Percentiles rank a stretch among this genome's conserved stretches.
Conservation (phyloP, 208 protist species). For the Acanthamoeba culbertsoni region DNA sequence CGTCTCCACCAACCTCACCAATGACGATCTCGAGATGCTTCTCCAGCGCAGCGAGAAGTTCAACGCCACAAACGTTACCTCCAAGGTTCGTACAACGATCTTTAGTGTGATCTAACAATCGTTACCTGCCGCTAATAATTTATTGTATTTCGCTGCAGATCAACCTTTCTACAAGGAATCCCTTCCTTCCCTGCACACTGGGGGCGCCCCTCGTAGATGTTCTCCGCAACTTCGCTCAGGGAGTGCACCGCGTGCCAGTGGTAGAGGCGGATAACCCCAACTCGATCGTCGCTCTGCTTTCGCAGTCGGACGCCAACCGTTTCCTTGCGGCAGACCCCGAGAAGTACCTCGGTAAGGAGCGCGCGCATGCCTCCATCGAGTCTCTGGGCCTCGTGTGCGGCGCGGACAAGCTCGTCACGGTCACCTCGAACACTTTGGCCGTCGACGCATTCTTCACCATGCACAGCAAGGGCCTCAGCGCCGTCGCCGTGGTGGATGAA, state of each 20-base stretch:
- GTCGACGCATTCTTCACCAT: slow-evolving; percentile 54
- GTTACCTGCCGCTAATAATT: not conserved
- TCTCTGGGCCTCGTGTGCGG: slow-evolving; percentile 4
- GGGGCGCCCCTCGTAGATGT: slow-evolving; percentile 19
- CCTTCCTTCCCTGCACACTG: slow-evolving; percentile 37
- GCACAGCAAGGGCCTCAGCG: slow-evolving; percentile 14
- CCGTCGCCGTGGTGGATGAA: not conserved
- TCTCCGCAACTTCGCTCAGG: not conserved
- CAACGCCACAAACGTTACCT: not conserved
- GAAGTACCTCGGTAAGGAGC: not conserved
- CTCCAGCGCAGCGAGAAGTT: not conserved
- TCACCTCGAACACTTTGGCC: not conserved
- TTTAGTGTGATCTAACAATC: not conserved
- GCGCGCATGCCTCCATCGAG: not conserved
- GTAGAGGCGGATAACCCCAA: not conserved
- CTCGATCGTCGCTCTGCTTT: not conserved
- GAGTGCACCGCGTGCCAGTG: slow-evolving; percentile 10
- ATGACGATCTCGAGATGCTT: slow-evolving; percentile 37
- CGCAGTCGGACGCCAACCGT: slow-evolving; percentile 37
- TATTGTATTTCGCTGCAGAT: too few relatives aligned
- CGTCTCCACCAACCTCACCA: not conserved
- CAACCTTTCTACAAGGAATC: slow-evolving; percentile 3
- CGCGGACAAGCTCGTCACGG: not conserved
- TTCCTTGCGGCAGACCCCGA: slow-evolving; percentile 15
- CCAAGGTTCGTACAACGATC: not conserved